Percentiles rank a stretch among this genome's conserved stretches.
Conservation (phyloP, 2,329 filamentous ascomycete species). For the Aspergillus sp. region DNA sequence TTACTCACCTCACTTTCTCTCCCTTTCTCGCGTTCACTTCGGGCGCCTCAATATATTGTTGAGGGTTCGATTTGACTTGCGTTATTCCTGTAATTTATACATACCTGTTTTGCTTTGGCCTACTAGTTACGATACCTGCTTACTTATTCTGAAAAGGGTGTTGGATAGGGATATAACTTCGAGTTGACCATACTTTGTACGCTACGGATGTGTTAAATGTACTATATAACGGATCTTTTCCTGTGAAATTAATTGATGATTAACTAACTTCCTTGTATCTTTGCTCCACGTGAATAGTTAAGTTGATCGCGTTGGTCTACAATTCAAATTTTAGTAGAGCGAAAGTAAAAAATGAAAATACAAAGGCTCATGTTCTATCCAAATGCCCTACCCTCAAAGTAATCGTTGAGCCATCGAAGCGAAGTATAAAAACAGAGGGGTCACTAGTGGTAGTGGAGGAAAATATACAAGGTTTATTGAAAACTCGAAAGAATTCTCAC, state of each 20-base stretch:
- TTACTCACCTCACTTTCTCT: background rate
- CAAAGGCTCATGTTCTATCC: background rate
- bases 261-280: background rate
- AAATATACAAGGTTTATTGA: conserved; percentile 6
- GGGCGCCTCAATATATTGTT: background rate
- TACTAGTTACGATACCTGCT: background rate
- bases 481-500: background rate
- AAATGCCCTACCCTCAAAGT: background rate
- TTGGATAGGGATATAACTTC: background rate
- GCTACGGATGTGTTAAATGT: background rate
- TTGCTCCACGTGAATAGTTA: background rate
- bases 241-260: background rate
- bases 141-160: background rate
- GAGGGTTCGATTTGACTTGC: background rate
- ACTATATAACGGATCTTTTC: background rate
- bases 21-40: background rate
- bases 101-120: background rate
- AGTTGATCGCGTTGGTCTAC: background rate
- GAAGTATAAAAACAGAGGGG: no score
- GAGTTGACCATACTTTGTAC: background rate
- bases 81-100: background rate
- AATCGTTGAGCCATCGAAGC: background rate
- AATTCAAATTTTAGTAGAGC: background rate
- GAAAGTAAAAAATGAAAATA: background rate
- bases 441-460: background rate